Evolutionary conservation across 306 rosid genomes (phyloP).

Genomic region (Corylus avellana): DNA sequence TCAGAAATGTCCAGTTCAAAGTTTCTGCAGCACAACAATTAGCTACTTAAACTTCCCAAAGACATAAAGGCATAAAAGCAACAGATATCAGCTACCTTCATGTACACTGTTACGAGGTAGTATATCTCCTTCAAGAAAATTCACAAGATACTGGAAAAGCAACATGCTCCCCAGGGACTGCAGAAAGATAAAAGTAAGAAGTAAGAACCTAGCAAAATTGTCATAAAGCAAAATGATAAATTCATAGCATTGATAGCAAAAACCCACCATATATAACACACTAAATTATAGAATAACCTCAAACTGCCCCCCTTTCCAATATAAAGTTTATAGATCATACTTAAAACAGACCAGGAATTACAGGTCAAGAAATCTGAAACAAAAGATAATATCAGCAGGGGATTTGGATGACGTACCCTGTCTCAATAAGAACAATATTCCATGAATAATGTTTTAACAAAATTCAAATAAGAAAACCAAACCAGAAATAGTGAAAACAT

Average conservation of each 20-base stretch:
- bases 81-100: conserved; percentile 40
- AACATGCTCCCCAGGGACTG: conserved; percentile 65
- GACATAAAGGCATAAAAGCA: conserved; percentile 15
- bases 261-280: background rate
- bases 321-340: background rate
- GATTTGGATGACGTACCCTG: background rate
- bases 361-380: background rate
- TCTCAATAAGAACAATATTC: background rate
- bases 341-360: background rate
- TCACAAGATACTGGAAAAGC: conserved; percentile 77
- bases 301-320: conserved; percentile 4
- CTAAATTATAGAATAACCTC: conserved; percentile 6
- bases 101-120: conserved; percentile 58
- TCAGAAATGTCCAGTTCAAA: conserved; percentile 62
- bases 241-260: background rate
- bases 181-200: conserved; percentile 31
- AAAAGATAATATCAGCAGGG: background rate
- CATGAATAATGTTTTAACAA: background rate
- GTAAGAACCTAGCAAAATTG: conserved; percentile 7
- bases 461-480: background rate
- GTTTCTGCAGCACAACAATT: conserved; percentile 54
- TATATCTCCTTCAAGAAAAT: conserved; percentile 71
- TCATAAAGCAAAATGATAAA: background rate
- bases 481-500: background rate
- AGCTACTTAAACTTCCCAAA: conserved; percentile 32